Base-by-base conservation (phyloP, 805 yeast species). In the Wickerhamiella alocasiicola region DNA sequence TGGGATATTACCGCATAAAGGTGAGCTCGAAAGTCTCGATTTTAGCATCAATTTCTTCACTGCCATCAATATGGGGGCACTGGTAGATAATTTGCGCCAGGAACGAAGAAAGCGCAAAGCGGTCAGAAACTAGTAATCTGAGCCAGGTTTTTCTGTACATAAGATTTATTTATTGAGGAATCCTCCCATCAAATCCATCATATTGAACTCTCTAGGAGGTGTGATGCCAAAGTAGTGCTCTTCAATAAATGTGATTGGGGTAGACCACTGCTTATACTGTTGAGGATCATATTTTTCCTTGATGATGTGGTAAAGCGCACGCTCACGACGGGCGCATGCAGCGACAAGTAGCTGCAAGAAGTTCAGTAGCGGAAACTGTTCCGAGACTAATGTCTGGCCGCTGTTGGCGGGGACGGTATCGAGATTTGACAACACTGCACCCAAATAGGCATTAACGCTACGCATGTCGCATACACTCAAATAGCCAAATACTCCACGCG, bases 11-110 rank as follows among this genome's bases (percentile, higher is more conserved):
- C 38, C 38, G 3, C 16, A 19, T 3, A 12, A 18, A 4, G 23
- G 38, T 13, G 30, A 24, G 9, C 15, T 13, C 6, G 16, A 15
- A 6, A 59, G 61, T 20, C 54, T 61, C 2, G 39, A 88, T 44
- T 88, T 87, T 55, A 70, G 93, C 2, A 84, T 85, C 55, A 88
- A 88, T 55, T 88, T 70, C 56, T 88, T 88, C 59, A 88, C 96
- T 0, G 95, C 96, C 1, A 84, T 88, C 46, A 93, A 93, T 0
- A 57, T 88, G 36, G 96, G 96, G 33, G 68, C 70, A 2, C 56
- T 88, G 43, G 87, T 97, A 0, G 94, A 83, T 28, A 71, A 64
- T 1, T 80, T 87, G 93, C 71, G 97, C 60, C 68, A 64, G 4
- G 64, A 61, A 12, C 56, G 77, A 5, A n/a, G n/a, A n/a, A 39